Conservation (phyloP, 768 basidiomycete species). For the Plicaturopsis crispa region DNA sequence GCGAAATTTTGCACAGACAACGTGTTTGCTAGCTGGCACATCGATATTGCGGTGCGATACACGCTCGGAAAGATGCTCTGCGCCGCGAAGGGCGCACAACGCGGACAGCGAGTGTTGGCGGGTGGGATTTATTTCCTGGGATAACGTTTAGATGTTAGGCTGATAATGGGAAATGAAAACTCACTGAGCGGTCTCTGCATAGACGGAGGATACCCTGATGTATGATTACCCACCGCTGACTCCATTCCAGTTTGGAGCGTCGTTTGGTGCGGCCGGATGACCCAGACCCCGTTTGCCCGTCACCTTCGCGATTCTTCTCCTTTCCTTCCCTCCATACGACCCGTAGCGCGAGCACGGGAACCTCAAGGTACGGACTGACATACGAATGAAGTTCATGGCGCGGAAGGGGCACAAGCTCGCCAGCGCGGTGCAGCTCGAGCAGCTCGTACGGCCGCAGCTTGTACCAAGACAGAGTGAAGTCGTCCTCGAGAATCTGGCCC, state of each 20-base stretch:
- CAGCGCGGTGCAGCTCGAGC: slow-evolving; percentile 54
- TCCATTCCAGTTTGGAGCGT: slow-evolving; percentile 62
- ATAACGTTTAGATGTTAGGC: slow-evolving; percentile 1
- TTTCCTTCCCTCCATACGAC: slow-evolving; percentile 18
- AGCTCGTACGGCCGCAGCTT: slow-evolving; percentile 55
- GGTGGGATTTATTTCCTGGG: slow-evolving; percentile 30
- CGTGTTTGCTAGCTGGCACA: too few species aligned
- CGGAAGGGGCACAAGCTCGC: slow-evolving; percentile 34
- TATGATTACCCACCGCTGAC: slow-evolving; percentile 55
- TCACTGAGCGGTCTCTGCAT: slow-evolving; percentile 45
- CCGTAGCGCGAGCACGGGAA: slow-evolving; percentile 43
- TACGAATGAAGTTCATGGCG: slow-evolving; percentile 34
- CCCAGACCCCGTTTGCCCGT: not conserved
- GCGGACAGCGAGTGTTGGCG: slow-evolving; percentile 31
- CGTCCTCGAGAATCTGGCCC: slow-evolving; percentile 64
- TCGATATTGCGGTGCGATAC: too few species aligned
- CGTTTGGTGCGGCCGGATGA: too few species aligned
- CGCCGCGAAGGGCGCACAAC: slow-evolving; percentile 35
- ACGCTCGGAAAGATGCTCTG: slow-evolving; percentile 34
- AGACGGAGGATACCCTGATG: slow-evolving; percentile 47
- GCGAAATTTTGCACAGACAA: too few species aligned
- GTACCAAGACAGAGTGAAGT: slow-evolving; percentile 50
- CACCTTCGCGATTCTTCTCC: slow-evolving; percentile 9
- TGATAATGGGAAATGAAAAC: slow-evolving; percentile 12
- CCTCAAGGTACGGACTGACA: slow-evolving; percentile 52